These are phyloP conservation scores for Potentilla sterilis DNA, from an alignment of 306 rosid genomes.

Conservation along the genomic window DNA sequence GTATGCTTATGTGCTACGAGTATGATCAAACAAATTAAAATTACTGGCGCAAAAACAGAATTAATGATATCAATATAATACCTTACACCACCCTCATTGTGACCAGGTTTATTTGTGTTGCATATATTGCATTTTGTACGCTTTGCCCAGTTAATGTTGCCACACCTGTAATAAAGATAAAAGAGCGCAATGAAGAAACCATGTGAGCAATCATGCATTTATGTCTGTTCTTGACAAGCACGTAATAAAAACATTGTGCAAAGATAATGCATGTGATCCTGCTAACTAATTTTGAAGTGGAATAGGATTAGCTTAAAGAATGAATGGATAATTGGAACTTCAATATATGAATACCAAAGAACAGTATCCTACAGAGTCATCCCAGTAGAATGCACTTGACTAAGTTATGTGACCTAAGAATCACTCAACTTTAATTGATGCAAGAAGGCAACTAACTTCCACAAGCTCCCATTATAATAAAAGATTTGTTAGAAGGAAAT, in stretches of 20 bases:
- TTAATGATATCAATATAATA: conserved; percentile 32
- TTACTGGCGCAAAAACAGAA: conserved; percentile 15
- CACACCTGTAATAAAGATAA: conserved; percentile 66
- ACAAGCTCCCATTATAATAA: not conserved
- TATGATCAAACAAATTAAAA: not conserved
- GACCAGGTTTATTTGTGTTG: conserved; percentile 97
- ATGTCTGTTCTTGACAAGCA: conserved; percentile 6
- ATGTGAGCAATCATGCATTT: conserved; percentile 11
- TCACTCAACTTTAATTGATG: not conserved
- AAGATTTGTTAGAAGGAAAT: not conserved
- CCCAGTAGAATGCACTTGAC: not conserved
- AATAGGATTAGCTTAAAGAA: not conserved
- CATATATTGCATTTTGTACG: conserved; percentile 92
- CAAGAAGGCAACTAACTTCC: not conserved
- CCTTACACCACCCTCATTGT: conserved; percentile 97
- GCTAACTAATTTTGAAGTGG: not conserved
- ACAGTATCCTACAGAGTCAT: not conserved
- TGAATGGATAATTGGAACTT: not conserved
- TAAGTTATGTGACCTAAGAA: not conserved
- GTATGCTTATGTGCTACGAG: not conserved
- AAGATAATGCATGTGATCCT: not conserved
- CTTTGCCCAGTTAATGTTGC: conserved; percentile 98
- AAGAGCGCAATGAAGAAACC: conserved; percentile 13
- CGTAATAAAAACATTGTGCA: not conserved
- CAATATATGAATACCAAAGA: not conserved